Base-by-base conservation (phyloP, 2,329 filamentous ascomycete species). In the Hypoxylon sp. region DNA sequence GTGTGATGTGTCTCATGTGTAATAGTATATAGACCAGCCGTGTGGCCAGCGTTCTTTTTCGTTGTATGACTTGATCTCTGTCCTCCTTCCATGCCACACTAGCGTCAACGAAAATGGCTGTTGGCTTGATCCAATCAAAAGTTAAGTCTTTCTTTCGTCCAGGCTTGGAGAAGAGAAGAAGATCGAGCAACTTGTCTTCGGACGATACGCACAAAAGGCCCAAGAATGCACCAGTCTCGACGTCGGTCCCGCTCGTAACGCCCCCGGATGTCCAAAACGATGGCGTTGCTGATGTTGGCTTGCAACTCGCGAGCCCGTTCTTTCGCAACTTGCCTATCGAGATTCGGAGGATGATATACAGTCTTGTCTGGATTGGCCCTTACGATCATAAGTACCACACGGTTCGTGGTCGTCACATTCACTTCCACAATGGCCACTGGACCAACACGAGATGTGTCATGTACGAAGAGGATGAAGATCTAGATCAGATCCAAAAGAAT, bases 311-410 rank as follows among this genome's bases (percentile, higher is more conserved):
- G 9, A 65, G 65, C 52, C 35, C 53, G 1, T 68, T 73, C 48
- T 67, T 71, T 45, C 63, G 61, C 35, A 61, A 59, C 19, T 57
- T 73, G 1, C 69, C 71, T 6, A 51, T 64, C 6, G 70, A 73
- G 54, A 63, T 73, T 5, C 65, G 71, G 12, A 65, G 61, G 36
- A 64, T 64, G 53, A 64, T 72, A 35, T 68, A 68, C 38, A 46
- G 51, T 21, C 59, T 65, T 20, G 54, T 65, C 27, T 68, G 64
- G 64, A 34, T 25, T 6, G 58, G 58, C 3, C 32, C 47, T 5
- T 54, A 64, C 38, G 66, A 65, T 40, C 42, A 66, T 44, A 60
- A 59, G 41, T 68, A 67, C 31, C 62, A 68, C 19, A 38, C 57
- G 3, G 43, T 53, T 3, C 55, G 59, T 19, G 64, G 64, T 2